phyloP scores from a whole-genome alignment of 805 yeast species.

The Myxozyma vanderwaltii region DNA sequence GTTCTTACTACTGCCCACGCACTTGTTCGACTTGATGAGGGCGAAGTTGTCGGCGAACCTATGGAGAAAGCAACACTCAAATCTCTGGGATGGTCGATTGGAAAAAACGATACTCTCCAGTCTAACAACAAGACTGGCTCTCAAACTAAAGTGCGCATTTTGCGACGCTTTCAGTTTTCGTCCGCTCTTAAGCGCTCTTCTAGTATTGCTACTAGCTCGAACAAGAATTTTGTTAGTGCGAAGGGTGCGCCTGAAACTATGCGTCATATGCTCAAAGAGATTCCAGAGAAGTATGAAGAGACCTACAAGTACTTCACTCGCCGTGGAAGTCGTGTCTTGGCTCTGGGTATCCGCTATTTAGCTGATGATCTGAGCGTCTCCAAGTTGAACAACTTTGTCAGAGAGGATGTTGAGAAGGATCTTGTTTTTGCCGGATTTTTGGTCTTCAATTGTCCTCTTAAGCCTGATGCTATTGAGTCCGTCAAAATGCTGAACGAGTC shows the following conservation, averaged over 20 bases:
- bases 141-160: slow-evolving; percentile 58
- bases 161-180: slow-evolving; percentile 95
- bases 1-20: slow-evolving; percentile 97
- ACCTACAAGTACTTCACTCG: slow-evolving; percentile 88
- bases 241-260: slow-evolving; percentile 99
- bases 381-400: slow-evolving; percentile 59
- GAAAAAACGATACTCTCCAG: slow-evolving; percentile 59
- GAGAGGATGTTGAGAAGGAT: slow-evolving; percentile 75
- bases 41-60: slow-evolving; percentile 98
- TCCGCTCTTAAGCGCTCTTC: slow-evolving; percentile 94
- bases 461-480: slow-evolving; percentile 87
- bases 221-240: slow-evolving; percentile 71
- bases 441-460: slow-evolving; percentile 96
- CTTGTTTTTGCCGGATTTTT: slow-evolving; percentile 87
- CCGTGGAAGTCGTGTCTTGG: slow-evolving; percentile 94
- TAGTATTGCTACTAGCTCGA: slow-evolving; percentile 49
- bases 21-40: slow-evolving; percentile 88
- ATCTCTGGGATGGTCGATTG: slow-evolving; percentile 83
- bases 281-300: slow-evolving; percentile 81
- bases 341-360: slow-evolving; percentile 82
- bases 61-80: slow-evolving; percentile 96
- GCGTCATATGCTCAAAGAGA: slow-evolving; percentile 65
- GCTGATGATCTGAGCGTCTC: slow-evolving; percentile 51
- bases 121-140: slow-evolving; percentile 25
- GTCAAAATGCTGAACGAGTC: slow-evolving; percentile 92